phyloP scores from a whole-genome alignment of 352 stramenopile species.

The Pythium scleroteichum region DNA sequence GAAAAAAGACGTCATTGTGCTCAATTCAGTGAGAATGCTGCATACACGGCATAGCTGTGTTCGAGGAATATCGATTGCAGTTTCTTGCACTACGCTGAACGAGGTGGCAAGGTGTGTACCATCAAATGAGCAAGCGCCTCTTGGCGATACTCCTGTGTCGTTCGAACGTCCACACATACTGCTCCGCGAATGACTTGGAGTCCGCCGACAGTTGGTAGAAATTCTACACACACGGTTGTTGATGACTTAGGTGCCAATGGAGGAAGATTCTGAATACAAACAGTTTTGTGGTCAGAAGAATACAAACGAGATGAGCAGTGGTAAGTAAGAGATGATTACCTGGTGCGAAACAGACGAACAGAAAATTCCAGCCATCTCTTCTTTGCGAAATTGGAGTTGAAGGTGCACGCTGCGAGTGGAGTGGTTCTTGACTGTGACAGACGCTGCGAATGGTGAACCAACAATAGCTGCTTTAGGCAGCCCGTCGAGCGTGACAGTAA shows the following conservation, averaged over 20 bases:
- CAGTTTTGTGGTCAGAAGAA: neutral
- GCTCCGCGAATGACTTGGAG: constrained; percentile 62
- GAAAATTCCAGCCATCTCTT: constrained; percentile 69
- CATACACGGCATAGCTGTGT: neutral
- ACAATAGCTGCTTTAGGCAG: constrained; percentile 52
- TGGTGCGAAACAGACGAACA: constrained; percentile 74
- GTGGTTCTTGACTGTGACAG: constrained; percentile 67
- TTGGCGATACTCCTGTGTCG: constrained; percentile 61
- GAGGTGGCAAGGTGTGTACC: constrained; percentile 33
- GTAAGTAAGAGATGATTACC: constrained; percentile 42
- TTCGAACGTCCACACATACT: constrained; percentile 69
- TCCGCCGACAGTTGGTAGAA: constrained; percentile 65
- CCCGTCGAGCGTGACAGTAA: constrained; percentile 45
- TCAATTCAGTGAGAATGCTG: constrained; percentile 39
- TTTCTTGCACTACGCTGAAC: constrained; percentile 10
- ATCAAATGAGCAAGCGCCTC: constrained; percentile 55
- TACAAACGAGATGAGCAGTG: too few relatives aligned
- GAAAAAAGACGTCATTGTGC: constrained; percentile 58
- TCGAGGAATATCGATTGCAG: neutral
- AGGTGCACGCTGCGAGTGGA: constrained; percentile 56
- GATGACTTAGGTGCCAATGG: constrained; percentile 48
- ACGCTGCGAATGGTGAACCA: constrained; percentile 52
- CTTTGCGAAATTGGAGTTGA: constrained; percentile 78
- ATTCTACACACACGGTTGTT: constrained; percentile 52
- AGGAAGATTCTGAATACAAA: constrained; percentile 53